These are phyloP conservation scores for Dovyalis caffra DNA, from an alignment of 345 rosid species.

Conservation along the genomic window DNA sequence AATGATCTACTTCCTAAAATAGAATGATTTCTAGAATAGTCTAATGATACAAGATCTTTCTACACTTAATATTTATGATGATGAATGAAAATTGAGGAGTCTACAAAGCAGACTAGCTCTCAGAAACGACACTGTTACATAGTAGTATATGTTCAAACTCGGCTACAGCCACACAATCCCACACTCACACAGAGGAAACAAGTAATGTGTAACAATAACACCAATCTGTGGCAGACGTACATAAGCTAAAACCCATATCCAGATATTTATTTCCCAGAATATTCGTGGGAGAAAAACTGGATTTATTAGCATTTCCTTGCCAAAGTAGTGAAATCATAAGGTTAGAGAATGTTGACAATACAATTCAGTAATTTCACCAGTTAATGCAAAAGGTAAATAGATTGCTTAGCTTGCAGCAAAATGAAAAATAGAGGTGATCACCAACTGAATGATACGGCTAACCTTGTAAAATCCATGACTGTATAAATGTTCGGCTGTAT, in stretches of 20 bases:
- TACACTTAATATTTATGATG: too few relatives aligned
- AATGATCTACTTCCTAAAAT: too few relatives aligned
- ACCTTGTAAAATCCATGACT: slow-evolving; percentile 97
- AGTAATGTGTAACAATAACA: not conserved
- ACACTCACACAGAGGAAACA: not conserved
- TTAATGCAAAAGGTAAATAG: too few relatives aligned
- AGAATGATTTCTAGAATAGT: too few relatives aligned
- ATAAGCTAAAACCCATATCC: not conserved
- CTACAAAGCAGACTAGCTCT: not conserved
- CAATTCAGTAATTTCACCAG: too few relatives aligned
- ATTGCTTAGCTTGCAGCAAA: not conserved
- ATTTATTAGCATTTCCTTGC: not conserved
- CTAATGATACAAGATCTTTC: too few relatives aligned
- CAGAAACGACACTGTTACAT: not conserved
- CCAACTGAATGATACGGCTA: slow-evolving; percentile 16
- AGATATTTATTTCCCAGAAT: not conserved
- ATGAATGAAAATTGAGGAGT: not conserved
- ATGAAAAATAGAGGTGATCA: not conserved
- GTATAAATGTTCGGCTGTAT: slow-evolving; percentile 73
- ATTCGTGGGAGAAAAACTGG: not conserved
- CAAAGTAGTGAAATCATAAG: not conserved
- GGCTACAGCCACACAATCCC: not conserved
- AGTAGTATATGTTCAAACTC: too few relatives aligned
- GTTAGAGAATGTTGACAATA: too few relatives aligned
- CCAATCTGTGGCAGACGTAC: not conserved